A percentile compares a stretch with the other conserved stretches of the same genome.
phyloP scores from a whole-genome alignment of 2,329 filamentous ascomycete genomes.

The Paraphaeosphaeria sporulosa region DNA sequence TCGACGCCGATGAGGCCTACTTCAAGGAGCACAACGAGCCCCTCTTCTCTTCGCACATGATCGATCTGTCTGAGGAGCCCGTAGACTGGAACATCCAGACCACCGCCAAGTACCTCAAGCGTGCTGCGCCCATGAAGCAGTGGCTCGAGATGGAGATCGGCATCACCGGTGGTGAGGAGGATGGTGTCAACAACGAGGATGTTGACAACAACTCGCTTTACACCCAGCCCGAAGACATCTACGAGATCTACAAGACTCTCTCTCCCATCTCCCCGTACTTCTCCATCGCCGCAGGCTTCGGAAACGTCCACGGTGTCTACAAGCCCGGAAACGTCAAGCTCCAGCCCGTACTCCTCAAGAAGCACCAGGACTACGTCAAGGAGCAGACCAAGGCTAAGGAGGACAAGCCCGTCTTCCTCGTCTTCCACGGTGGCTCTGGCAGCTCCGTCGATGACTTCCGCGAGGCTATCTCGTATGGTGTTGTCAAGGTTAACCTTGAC shows the following conservation, averaged over 20 bases:
- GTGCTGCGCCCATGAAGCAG: slow-evolving; percentile 92
- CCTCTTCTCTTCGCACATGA: slow-evolving; percentile 98
- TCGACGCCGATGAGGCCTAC: slow-evolving; percentile 91
- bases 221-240: slow-evolving; percentile 81
- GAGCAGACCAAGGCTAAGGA: slow-evolving; percentile 75
- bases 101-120: slow-evolving; percentile 92
- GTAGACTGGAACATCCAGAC: slow-evolving; percentile 91
- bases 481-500: slow-evolving; percentile 98
- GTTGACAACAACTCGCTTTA: slow-evolving; percentile 97
- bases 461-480: slow-evolving; percentile 66
- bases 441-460: slow-evolving; percentile 88
- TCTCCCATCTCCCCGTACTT: slow-evolving; percentile 89
- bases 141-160: slow-evolving; percentile 98
- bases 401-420: slow-evolving; percentile 96
- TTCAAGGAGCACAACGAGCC: slow-evolving; percentile 94
- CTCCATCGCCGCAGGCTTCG: slow-evolving; percentile 97
- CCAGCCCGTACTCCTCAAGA: slow-evolving; percentile 91
- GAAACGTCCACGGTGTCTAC: slow-evolving; percentile 99
- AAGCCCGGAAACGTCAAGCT: slow-evolving; percentile 97
- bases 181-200: slow-evolving; percentile 96
- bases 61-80: slow-evolving; percentile 84
- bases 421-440: slow-evolving; percentile 98
- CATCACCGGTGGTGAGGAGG: slow-evolving; percentile 90
- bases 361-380: slow-evolving; percentile 94
- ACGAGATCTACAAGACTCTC: slow-evolving; percentile 74